Evolutionary conservation across 441 rosid species (phyloP).

Genomic region (Erodium moschatum): DNA sequence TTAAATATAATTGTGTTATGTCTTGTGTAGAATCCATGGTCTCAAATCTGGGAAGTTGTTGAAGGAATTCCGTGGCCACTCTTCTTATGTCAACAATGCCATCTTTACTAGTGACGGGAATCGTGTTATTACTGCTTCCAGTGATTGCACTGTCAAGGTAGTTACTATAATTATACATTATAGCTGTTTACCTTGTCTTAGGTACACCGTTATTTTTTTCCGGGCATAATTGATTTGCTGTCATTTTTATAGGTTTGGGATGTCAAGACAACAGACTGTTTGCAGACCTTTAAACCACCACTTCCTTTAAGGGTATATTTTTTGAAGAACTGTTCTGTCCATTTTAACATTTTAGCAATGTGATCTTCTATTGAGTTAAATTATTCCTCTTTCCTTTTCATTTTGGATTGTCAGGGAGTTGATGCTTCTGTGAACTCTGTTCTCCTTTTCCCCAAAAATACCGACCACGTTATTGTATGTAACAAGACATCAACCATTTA

Average conservation of each 20-base stretch:
- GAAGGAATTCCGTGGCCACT: conserved; percentile 84
- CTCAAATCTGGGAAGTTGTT: conserved; percentile 85
- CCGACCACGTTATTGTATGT: conserved; percentile 86
- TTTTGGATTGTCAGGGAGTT: conserved; percentile 54
- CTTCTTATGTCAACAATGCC: conserved; percentile 73
- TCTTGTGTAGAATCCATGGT: conserved; percentile 61
- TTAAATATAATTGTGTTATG: conserved; percentile 3
- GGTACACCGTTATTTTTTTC: background rate
- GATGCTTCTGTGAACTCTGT: conserved; percentile 97
- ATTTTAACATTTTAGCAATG: background rate
- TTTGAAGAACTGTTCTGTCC: background rate
- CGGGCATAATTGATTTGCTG: conserved; percentile 17
- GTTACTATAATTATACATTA: background rate
- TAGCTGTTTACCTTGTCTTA: background rate
- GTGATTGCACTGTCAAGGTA: conserved; percentile 87
- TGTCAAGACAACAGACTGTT: conserved; percentile 81
- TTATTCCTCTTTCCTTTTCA: conserved; percentile 12
- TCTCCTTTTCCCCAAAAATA: conserved; percentile 80
- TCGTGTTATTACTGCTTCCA: conserved; percentile 85
- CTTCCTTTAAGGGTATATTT: conserved; percentile 73
- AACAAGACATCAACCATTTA: conserved; percentile 85
- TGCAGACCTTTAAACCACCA: conserved; percentile 88
- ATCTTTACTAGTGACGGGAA: conserved; percentile 86
- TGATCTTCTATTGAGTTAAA: background rate
- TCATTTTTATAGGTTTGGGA: conserved; percentile 77